Evolutionary conservation across 2,329 filamentous ascomycete genomes (phyloP).

Genomic region (Arthrocladium fulminans): DNA sequence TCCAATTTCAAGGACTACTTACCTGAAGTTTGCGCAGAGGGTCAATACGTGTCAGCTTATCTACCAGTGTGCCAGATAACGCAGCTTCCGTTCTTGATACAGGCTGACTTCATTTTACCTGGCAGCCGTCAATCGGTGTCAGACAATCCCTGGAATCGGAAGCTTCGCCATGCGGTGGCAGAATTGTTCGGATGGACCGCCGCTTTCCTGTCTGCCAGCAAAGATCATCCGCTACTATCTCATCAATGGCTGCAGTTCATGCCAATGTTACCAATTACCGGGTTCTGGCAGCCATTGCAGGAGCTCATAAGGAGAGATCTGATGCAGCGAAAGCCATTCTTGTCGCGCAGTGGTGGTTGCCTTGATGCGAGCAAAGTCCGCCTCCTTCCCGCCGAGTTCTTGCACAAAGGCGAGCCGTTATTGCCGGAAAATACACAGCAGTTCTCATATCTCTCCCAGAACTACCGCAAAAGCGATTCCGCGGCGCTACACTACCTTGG

Average conservation of each 20-base stretch:
- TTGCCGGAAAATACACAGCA: conserved; percentile 4
- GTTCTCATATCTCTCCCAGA: conserved; percentile 12
- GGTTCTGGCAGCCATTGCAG: conserved; percentile 10
- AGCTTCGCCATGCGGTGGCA: conserved; percentile 9
- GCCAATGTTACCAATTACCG: conserved; percentile 5
- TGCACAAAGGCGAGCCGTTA: conserved; percentile 11
- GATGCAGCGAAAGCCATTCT: not conserved
- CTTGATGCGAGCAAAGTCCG: not conserved
- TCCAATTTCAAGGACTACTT: conserved; percentile 1
- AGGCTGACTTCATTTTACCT: conserved; percentile 14
- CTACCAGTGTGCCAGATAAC: conserved; percentile 11
- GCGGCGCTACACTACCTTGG: conserved; percentile 9
- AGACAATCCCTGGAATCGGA: conserved; percentile 12
- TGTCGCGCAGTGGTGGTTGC: conserved; percentile 5
- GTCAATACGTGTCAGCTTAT: conserved; percentile 14
- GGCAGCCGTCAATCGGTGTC: conserved; percentile 11
- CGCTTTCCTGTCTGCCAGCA: conserved; percentile 1
- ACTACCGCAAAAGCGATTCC: conserved; percentile 7
- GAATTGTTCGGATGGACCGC: conserved; percentile 6
- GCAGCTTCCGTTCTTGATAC: conserved; percentile 13
- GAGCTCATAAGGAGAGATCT: conserved; percentile 5
- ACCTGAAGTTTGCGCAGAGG: conserved; percentile 4
- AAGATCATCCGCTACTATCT: not conserved
- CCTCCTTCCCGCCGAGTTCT: conserved; percentile 10
- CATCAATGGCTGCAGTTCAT: conserved; percentile 13